These are phyloP conservation scores for Saksenaea oblongispora DNA, from an alignment of 371 early-diverging fungal genomes.

Conservation along the genomic window DNA sequence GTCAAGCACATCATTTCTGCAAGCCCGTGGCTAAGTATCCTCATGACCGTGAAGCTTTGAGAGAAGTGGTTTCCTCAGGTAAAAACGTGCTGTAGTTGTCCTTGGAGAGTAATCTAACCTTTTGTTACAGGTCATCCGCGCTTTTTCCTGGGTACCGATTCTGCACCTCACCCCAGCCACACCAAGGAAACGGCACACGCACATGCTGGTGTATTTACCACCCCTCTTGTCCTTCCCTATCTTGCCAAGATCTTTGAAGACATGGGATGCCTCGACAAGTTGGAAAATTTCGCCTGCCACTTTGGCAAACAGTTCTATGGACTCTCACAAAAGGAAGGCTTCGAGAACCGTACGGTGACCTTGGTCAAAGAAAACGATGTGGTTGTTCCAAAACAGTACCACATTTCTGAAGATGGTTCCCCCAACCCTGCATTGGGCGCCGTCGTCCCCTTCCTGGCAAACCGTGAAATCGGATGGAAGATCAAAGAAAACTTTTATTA, in stretches of 20 bases:
- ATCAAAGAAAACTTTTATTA: conserved; percentile 51
- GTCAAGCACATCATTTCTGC: conserved; percentile 94
- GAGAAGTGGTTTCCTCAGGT: conserved; percentile 79
- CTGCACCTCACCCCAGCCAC: conserved; percentile 92
- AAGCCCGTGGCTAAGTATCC: conserved; percentile 98
- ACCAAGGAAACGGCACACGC: conserved; percentile 85
- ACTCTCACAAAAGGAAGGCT: conserved; percentile 54
- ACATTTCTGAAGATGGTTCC: conserved; percentile 47
- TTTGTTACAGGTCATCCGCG: conserved; percentile 76
- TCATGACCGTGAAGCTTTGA: conserved; percentile 88
- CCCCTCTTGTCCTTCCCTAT: conserved; percentile 82
- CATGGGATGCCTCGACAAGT: conserved; percentile 79
- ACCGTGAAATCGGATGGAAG: conserved; percentile 72
- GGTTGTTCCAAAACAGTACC: conserved; percentile 59
- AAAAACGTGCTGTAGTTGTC: neutral
- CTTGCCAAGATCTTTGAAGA: conserved; percentile 87
- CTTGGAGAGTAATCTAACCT: neutral
- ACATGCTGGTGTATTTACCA: conserved; percentile 93
- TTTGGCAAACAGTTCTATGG: conserved; percentile 87
- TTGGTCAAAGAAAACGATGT: conserved; percentile 53
- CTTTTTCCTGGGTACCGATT: conserved; percentile 97
- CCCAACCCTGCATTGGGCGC: conserved; percentile 51
- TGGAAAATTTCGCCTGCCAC: conserved; percentile 82
- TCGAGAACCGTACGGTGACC: conserved; percentile 52
- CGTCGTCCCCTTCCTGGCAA: conserved; percentile 90